Base-by-base conservation (phyloP, 371 early-diverging fungal species). In the Syncephalastrum monosporum region DNA sequence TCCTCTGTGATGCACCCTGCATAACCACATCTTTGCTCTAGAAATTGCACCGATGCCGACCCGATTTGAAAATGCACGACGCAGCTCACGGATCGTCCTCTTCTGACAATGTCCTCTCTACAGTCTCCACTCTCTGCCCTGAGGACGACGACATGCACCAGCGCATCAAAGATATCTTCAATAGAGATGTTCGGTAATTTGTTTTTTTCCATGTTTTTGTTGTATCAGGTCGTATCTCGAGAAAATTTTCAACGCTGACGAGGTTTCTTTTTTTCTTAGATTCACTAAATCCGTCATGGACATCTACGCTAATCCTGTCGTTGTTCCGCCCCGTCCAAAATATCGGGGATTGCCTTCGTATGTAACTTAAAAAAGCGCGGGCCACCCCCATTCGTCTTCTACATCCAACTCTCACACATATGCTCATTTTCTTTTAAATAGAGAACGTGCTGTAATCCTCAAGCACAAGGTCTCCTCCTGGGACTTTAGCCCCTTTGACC, bases 401-500 rank as follows among this genome's bases (percentile, higher is more conserved):
- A 5, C 16, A 14, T 38, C 15, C 7, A 14, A 49, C 8, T 23
- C 24, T 49, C 19, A 21, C 24, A 21, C 3, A 10, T 53, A 21
- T n/a, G n/a, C 44, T 8, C 44, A 5, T 42, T 53, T 53, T 19
- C 6, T 27, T 42, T 5, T 50, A 29, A 29, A 29, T 46, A 62
- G 67, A 42, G 79, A 82, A 42, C 70, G 71, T 14, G 67, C 65
- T 10, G 58, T 59, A 12, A 24, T 60, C 45, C 67, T 85, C n/a
- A 63, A 73, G 55, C 62, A 65, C 33, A 74, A 73, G 47, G 64
- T 88, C 1, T 72, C 82, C 17, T 78, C 77, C 23, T 90, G 90
- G 90, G 82, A 85, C 23, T 87, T 88, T 60, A 74, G 71, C 58
- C 86, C 90, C 17, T 77, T 86, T 55, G 83, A 84, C 55, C 62